Percentiles rank a stretch among this genome's conserved stretches.
These are phyloP conservation scores for Rhizopogon sp. DNA, from an alignment of 768 basidiomycete species.

Conservation along the genomic window DNA sequence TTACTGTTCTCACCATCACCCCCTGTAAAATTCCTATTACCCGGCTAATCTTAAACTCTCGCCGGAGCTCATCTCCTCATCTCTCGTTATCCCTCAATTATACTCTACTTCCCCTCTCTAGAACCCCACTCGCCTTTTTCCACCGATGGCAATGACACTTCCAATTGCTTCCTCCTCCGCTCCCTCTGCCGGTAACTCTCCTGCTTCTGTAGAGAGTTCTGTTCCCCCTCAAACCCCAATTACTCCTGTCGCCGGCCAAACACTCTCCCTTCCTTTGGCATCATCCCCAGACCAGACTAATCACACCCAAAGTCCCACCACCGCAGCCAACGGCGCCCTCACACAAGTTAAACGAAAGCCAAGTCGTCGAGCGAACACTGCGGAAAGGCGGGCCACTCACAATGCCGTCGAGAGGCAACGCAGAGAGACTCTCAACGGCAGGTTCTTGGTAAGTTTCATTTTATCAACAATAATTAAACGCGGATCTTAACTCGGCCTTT, in stretches of 20 bases:
- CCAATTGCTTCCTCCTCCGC: slow-evolving; percentile 34
- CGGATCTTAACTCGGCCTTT: slow-evolving; percentile 1
- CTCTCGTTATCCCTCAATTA: slow-evolving; percentile 8
- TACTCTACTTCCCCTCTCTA: slow-evolving; percentile 10
- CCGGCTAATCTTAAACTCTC: slow-evolving; percentile 7
- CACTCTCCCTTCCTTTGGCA: slow-evolving; percentile 29
- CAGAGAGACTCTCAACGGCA: slow-evolving; percentile 87
- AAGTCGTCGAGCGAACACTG: slow-evolving; percentile 88
- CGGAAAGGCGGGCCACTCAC: slow-evolving; percentile 93
- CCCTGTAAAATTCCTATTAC: slow-evolving; percentile 21
- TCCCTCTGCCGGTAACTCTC: slow-evolving; percentile 33
- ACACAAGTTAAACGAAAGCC: slow-evolving; percentile 73
- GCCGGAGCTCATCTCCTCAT: background rate
- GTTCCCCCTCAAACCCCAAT: slow-evolving; percentile 45
- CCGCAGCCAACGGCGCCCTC: slow-evolving; percentile 15
- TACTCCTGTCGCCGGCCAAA: slow-evolving; percentile 31
- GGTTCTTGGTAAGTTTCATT: slow-evolving; percentile 68
- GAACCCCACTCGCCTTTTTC: slow-evolving; percentile 7
- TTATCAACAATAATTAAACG: slow-evolving; percentile 2
- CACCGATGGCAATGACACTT: slow-evolving; percentile 33
- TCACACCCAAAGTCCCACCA: slow-evolving; percentile 13
- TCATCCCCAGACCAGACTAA: slow-evolving; percentile 20
- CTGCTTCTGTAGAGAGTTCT: slow-evolving; percentile 38
- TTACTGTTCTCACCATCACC: too few relatives aligned
- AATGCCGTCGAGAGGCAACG: slow-evolving; percentile 96